Evolutionary conservation across 75 land plant genomes (phyloP), one percentile per base, ranked within the genome.

Genomic region (Selaginella tamariscina): DNA sequence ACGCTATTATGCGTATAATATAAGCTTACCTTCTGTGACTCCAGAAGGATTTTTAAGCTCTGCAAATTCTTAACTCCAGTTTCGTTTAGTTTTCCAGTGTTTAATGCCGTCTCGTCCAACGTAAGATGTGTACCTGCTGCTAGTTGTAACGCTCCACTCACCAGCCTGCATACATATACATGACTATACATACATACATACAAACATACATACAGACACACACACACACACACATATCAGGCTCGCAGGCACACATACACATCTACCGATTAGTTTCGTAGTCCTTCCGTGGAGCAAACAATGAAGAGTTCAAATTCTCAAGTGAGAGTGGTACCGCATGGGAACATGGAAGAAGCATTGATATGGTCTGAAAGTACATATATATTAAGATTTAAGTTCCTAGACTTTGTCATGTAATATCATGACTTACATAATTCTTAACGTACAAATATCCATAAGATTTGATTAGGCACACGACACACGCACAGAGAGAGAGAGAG

Each of bases 41-140:
- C 82, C 79, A 83, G 56, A 32, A 93, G 70, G 70, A 77, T 75
- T 76, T 82, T 86, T 11, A 93, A 76, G 32, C 79, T 68, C 65
- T 77, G 72, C 56, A 73, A 75, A 83, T 89, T 93, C 29, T 81
- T 78, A 57, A 89, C 70, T 0, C 98, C 98, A 28, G 56, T 73
- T 13, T 89, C 71, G 66, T 79, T 79, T 26, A 93, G 84, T 29
- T 79, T 71, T 24, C 95, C 98, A 32, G 86, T 54, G 71, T 79
- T 64, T 70, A 93, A 67, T 59, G 64, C 66, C 23, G 98, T 89
- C 73, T 86, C 91, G 76, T 93, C 98, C 65, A 93, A 64, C 11
- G 74, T 85, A 56, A 89, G 66, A 71, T 89, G 98, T 18, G 96
- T 84, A 24, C 98, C 98, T 18, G 78, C 73, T 30, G 91, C 83